These are phyloP conservation scores for Eucalyptus paniculata DNA, from an alignment of 345 rosid species.

Conservation along the genomic window DNA sequence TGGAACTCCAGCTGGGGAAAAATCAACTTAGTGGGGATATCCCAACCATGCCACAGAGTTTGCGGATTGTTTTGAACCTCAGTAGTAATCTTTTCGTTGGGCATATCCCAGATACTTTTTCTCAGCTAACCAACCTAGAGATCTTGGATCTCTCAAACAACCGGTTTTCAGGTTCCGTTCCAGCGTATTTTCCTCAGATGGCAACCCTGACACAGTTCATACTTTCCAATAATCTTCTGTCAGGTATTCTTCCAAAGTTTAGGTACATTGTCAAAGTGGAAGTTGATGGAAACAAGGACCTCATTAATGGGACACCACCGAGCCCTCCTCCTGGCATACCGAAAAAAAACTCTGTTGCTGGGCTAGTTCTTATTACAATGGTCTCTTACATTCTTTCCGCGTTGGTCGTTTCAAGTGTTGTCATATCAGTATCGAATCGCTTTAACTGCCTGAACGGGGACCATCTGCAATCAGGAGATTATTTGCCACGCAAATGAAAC, in stretches of 20 bases:
- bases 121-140: conserved; percentile 26
- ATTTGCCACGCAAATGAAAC: too few relatives aligned
- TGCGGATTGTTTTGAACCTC: conserved; percentile 78
- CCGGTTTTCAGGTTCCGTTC: conserved; percentile 38
- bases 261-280: background rate
- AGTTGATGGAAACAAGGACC: conserved; percentile 22
- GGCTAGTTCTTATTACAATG: too few relatives aligned
- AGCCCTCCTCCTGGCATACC: background rate
- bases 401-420: too few relatives aligned
- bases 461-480: too few relatives aligned
- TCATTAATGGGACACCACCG: background rate
- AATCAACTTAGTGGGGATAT: conserved; percentile 46
- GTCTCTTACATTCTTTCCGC: too few relatives aligned
- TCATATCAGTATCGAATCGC: too few relatives aligned
- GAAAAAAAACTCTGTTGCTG: too few relatives aligned
- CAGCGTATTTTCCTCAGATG: conserved; percentile 1
- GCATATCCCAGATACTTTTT: conserved; percentile 20
- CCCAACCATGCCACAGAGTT: conserved; percentile 42
- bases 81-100: conserved; percentile 59
- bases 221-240: conserved; percentile 55
- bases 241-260: conserved; percentile 38
- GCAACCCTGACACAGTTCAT: conserved; percentile 34
- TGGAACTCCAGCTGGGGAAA: conserved; percentile 69
- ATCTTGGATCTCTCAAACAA: conserved; percentile 75
- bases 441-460: too few relatives aligned